phyloP scores from a whole-genome alignment of 2,329 filamentous ascomycete species.

The Ophiostoma australiae region DNA sequence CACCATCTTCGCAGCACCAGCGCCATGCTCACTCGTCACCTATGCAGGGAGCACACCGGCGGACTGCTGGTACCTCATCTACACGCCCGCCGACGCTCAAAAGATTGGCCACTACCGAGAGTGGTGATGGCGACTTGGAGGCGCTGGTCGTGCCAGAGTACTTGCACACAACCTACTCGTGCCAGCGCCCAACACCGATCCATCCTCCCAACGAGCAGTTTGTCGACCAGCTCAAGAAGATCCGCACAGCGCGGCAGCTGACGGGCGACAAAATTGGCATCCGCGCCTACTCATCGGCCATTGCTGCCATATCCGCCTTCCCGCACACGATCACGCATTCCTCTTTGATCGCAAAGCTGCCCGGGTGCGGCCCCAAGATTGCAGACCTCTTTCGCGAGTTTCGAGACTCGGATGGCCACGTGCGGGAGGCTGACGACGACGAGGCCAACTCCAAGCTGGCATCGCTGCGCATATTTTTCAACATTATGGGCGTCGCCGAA shows the following conservation, averaged over 20 bases:
- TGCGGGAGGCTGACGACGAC: constrained; percentile 61
- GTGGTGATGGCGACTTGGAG: background rate
- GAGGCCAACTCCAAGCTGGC: constrained; percentile 60
- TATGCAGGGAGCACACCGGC: background rate
- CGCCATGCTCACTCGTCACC: background rate
- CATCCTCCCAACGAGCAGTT: constrained; percentile 70
- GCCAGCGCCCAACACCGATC: constrained; percentile 68
- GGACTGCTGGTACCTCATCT: background rate
- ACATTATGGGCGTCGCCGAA: constrained; percentile 89
- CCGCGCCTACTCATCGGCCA: constrained; percentile 80
- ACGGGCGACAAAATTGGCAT: constrained; percentile 73
- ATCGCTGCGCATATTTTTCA: constrained; percentile 65
- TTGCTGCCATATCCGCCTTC: constrained; percentile 79
- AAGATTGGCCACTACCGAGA: background rate
- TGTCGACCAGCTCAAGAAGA: constrained; percentile 66
- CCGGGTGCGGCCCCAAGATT: constrained; percentile 77
- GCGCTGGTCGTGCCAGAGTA: constrained; percentile 57
- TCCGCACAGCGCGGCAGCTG: constrained; percentile 65
- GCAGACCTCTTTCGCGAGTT: constrained; percentile 74
- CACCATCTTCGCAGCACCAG: background rate
- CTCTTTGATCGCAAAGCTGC: constrained; percentile 54
- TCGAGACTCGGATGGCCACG: constrained; percentile 48
- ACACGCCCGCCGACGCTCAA: background rate
- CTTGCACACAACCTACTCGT: constrained; percentile 65
- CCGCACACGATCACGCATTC: constrained; percentile 46